Conservation (phyloP, 1,284 basidiomycete species). For the Austroboletus niveus region DNA sequence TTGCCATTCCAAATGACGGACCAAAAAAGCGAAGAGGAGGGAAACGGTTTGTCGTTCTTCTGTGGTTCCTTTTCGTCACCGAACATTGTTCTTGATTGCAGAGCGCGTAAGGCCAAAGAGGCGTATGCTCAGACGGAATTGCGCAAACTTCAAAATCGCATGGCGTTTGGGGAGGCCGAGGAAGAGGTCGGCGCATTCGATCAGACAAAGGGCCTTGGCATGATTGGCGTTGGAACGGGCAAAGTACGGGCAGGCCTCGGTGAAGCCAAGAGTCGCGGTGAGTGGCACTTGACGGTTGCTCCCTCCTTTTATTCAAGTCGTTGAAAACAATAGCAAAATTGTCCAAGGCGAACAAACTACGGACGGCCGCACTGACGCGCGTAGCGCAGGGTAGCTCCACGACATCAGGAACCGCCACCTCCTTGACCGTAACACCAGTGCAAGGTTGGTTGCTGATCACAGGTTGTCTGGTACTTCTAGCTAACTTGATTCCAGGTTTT, state of each 20-base stretch:
- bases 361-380: constrained; percentile 79
- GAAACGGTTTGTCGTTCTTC: constrained; percentile 60
- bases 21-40: constrained; percentile 95
- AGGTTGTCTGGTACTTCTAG: background rate
- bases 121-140: constrained; percentile 96
- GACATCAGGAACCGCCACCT: constrained; percentile 85
- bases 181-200: constrained; percentile 96
- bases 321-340: constrained; percentile 71
- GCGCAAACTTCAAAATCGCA: constrained; percentile 94
- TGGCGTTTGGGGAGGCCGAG: constrained; percentile 95
- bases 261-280: constrained; percentile 87
- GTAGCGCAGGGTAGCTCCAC: constrained; percentile 62
- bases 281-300: constrained; percentile 23
- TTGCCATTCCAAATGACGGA: constrained; percentile 96
- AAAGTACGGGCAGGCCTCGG: constrained; percentile 84
- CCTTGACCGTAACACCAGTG: constrained; percentile 91
- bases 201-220: constrained; percentile 94
- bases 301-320: constrained; percentile 3
- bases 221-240: constrained; percentile 87
- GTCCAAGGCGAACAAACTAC: constrained; percentile 93
- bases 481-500: constrained; percentile 53
- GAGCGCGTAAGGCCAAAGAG: constrained; percentile 96
- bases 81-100: constrained; percentile 30
- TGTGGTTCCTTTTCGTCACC: background rate
- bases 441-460: constrained; percentile 62